Percentiles rank a stretch among this genome's conserved stretches.
These are phyloP conservation scores for Drechslera avenae DNA, from an alignment of 2,329 filamentous ascomycete genomes.

Conservation along the genomic window DNA sequence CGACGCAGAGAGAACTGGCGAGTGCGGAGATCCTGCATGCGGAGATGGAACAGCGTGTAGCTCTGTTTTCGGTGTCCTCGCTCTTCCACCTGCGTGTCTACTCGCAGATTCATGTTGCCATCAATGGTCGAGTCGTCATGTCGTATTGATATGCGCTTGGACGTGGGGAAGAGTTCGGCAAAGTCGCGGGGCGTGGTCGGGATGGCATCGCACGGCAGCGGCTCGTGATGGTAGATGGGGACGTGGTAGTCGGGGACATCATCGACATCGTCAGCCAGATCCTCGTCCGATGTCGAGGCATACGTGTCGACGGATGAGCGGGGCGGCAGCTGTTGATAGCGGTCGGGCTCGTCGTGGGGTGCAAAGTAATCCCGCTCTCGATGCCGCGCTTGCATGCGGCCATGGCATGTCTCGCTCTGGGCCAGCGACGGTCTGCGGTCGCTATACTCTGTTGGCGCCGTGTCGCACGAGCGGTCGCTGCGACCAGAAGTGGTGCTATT, in stretches of 20 bases:
- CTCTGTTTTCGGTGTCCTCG: slow-evolving; percentile 65
- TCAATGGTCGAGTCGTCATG: slow-evolving; percentile 91
- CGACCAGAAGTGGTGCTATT: slow-evolving; percentile 34
- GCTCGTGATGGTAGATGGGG: slow-evolving; percentile 65
- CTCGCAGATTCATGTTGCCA: slow-evolving; percentile 93
- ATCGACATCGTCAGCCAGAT: slow-evolving; percentile 55
- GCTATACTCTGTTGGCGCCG: slow-evolving; percentile 45
- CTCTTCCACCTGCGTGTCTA: slow-evolving; percentile 74
- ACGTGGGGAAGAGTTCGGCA: slow-evolving; percentile 82
- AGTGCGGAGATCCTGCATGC: slow-evolving; percentile 87
- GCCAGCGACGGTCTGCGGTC: slow-evolving; percentile 33
- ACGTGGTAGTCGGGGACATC: slow-evolving; percentile 60
- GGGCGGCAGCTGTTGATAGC: slow-evolving; percentile 25
- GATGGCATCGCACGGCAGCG: slow-evolving; percentile 68
- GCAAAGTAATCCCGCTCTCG: slow-evolving; percentile 34
- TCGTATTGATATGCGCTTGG: slow-evolving; percentile 77
- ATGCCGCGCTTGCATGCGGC: slow-evolving; percentile 33
- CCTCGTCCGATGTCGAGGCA: slow-evolving; percentile 72
- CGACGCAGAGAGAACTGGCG: slow-evolving; percentile 89
- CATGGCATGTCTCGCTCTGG: slow-evolving; percentile 40
- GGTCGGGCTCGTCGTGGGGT: slow-evolving; percentile 13
- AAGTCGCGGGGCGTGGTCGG: slow-evolving; percentile 84
- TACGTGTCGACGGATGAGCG: slow-evolving; percentile 77
- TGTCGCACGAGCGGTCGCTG: slow-evolving; percentile 40
- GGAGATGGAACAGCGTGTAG: slow-evolving; percentile 86